Base-by-base conservation (phyloP, 1,139 yeast genomes). In the Debaryomyces psychrophilus region DNA sequence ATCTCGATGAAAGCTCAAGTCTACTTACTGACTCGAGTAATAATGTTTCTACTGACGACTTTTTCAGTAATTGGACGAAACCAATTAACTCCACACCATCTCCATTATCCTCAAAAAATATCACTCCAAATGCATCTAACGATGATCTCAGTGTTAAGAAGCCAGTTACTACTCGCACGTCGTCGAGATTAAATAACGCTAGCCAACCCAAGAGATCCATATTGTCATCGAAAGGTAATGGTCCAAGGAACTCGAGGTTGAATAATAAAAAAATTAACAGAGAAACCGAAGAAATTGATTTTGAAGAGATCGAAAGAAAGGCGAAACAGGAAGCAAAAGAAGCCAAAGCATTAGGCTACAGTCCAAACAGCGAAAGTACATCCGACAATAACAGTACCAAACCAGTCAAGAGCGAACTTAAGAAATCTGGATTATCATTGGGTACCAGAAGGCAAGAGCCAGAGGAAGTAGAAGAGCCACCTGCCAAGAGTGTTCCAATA, bases 41-140 rank as follows among this genome's bases (percentile, higher is more conserved):
- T 35, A 58, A 57, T 26, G 71, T 71, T 41, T 73, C 83, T 34
- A 81, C 78, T 37, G 96, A 90, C 61, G 97, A 90, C 65, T 93
- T 93, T 66, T 93, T 95, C 69, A 79, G 95, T 46, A 86, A 82
- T 64, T 90, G 96, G 95, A 90, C 89, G 50, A 88, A 89, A 61
- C 93, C 95, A 22, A 68, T 81, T 43, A 63, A 64, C 45, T 57
- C 70, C 18, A 71, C 82, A 3, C 83, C 88, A 11, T 81, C 88
- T 9, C 81, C 83, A 11, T 63, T 81, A 48, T 70, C 71, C 5
- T 81, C 87, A 9, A 69, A 78, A 49, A 70, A 69, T 39, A 62
- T 63, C 34, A 79, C 84, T 1, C 85, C 85, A 15, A 58, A 65
- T 31, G 70, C 70, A 8, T 69, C 78, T 1, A 61, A 71, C 11